These are phyloP conservation scores for Clavispora phyllophila DNA, from an alignment of 805 yeast genomes.

Conservation along the genomic window DNA sequence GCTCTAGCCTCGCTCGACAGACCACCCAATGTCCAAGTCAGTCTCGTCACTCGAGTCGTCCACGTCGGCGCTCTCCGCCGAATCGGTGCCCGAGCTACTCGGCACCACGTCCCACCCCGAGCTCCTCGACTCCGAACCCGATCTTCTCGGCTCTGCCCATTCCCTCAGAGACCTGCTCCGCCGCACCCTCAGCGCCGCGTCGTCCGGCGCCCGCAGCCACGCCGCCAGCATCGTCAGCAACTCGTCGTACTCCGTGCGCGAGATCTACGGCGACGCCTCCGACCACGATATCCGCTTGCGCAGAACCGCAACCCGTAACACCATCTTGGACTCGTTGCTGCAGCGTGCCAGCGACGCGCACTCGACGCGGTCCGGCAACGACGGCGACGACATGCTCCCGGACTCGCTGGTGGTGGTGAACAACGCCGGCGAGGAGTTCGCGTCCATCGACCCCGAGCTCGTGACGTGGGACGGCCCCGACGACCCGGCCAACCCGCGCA, in stretches of 20 bases:
- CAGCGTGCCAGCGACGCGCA: slow-evolving; percentile 12
- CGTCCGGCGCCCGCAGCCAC: slow-evolving; percentile 5
- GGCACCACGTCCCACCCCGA: too few species aligned
- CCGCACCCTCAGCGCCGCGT: slow-evolving; percentile 7
- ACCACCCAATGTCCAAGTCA: neutral
- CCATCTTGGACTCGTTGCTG: slow-evolving; percentile 37
- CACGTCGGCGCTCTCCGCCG: neutral
- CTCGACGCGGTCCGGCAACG: neutral
- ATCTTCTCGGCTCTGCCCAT: neutral
- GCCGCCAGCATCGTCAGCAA: slow-evolving; percentile 4
- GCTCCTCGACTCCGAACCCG: neutral
- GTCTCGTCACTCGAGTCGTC: neutral
- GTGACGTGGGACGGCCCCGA: slow-evolving; percentile 63
- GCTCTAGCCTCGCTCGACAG: too few species aligned
- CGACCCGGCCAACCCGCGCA: slow-evolving; percentile 61
- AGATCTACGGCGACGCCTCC: slow-evolving; percentile 37
- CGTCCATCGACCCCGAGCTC: slow-evolving; percentile 55
- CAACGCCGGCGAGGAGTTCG: slow-evolving; percentile 50
- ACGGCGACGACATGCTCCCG: slow-evolving; percentile 13
- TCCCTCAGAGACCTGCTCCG: slow-evolving; percentile 2
- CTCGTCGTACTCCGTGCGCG: slow-evolving; percentile 24
- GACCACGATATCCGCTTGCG: slow-evolving; percentile 33
- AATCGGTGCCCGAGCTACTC: neutral
- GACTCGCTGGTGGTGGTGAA: slow-evolving; percentile 31
- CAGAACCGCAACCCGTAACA: slow-evolving; percentile 41